phyloP scores from a whole-genome alignment of 2,329 filamentous ascomycete genomes.

The Penicillium sp. region DNA sequence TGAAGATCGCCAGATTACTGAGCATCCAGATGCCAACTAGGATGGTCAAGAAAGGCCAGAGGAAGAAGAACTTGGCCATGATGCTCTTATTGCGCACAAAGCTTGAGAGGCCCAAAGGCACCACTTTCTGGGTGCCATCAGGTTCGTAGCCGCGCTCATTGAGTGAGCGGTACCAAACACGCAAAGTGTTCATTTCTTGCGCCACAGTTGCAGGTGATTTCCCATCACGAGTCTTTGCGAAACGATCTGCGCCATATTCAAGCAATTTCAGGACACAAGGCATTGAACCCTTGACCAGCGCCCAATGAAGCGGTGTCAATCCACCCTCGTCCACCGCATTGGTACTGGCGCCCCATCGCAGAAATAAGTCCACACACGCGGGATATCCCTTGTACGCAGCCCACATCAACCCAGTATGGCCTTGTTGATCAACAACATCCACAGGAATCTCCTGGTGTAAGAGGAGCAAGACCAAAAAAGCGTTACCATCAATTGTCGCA shows the following conservation, averaged over 20 bases:
- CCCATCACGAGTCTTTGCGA: conserved; percentile 81
- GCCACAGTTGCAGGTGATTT: conserved; percentile 88
- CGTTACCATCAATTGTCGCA: conserved; percentile 94
- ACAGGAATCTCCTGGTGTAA: conserved; percentile 95
- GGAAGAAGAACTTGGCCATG: conserved; percentile 81
- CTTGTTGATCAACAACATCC: conserved; percentile 82
- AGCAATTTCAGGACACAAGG: conserved; percentile 89
- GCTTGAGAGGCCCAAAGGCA: conserved; percentile 71
- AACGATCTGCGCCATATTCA: conserved; percentile 92
- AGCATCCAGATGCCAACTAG: conserved; percentile 69
- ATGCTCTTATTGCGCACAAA: conserved; percentile 74
- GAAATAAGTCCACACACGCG: conserved; percentile 83
- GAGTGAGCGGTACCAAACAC: conserved; percentile 79
- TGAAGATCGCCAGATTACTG: conserved; percentile 69
- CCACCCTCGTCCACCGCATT: conserved; percentile 87
- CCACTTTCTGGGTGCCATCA: conserved; percentile 68
- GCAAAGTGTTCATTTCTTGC: conserved; percentile 80
- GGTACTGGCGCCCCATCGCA: conserved; percentile 93
- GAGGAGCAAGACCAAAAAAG: conserved; percentile 81
- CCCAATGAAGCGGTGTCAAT: conserved; percentile 95
- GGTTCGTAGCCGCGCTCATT: conserved; percentile 80
- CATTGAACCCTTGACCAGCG: conserved; percentile 86
- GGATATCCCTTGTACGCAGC: conserved; percentile 96
- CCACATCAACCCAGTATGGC: conserved; percentile 97
- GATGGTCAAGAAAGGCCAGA: conserved; percentile 80